Evolutionary conservation across 2,329 filamentous ascomycete genomes (phyloP), one percentile per base, ranked within the genome.

Genomic region (Fusarium citri): DNA sequence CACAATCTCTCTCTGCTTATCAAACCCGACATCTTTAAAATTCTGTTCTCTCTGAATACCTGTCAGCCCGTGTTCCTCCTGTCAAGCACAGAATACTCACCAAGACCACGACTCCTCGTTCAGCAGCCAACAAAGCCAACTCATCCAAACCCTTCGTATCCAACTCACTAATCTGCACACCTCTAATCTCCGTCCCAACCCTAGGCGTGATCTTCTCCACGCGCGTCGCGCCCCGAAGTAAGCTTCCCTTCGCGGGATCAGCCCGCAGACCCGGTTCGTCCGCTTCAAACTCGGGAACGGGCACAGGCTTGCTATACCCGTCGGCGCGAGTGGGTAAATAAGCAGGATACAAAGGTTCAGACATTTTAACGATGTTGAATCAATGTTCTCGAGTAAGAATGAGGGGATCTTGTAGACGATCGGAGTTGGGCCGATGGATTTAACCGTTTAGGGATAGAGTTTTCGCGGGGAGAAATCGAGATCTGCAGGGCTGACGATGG

Each of bases 321-420:
- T 78, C 76, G 0, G 76, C 72, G 49, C 78, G 71, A 28, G 76
- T 79, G 26, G 78, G 78, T 11, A 79, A 68, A 45, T 79, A 79
- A 9, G 72, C 71, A 41, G 78, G 76, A 59, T 79, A 79, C 9
- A 78, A 46, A 8, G 78, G 78, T 14, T 69, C 64, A 10, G 50
- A 71, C 59, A 59, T 66, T 20, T 15, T 14, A 1, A 0, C 37
- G 51, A 43, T 55, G 42, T 28, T 51, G 18, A 58, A 46, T 42
- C 5, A 28, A 28, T 6, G 5, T 28, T 28, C 5, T 12, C 26
- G 11, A 12, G 26, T 28, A 12, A 28, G 5, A 28, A 14, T 30
- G 28, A 30, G 28, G 28, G 12, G 28, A 30, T 30, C 28, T 30
- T 30, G 28, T 30, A 30, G 28, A 30, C 28, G 28, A 30, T 15